Percentiles rank a stretch among this genome's conserved stretches.
phyloP scores from a whole-genome alignment of 257 asterid species.

The Eucommia ulmoides region DNA sequence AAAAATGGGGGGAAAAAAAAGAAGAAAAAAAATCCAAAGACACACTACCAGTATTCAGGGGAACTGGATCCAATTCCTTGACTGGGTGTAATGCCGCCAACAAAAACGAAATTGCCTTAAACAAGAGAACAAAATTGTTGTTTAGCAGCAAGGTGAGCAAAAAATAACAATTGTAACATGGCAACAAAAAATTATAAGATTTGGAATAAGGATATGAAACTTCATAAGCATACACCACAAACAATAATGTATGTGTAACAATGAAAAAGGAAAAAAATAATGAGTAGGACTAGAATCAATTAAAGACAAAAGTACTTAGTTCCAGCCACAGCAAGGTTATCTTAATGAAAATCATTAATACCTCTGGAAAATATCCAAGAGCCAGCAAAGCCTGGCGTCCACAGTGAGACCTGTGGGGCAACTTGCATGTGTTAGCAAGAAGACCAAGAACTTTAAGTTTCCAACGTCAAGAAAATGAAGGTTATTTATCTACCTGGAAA shows the following conservation, averaged over 20 bases:
- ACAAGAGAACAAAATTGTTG: slow-evolving; percentile 17
- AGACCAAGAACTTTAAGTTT: slow-evolving; percentile 2
- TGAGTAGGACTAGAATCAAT: no score
- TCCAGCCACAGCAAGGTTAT: neutral
- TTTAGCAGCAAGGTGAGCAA: neutral
- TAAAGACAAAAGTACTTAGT: neutral
- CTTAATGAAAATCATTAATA: slow-evolving; percentile 9
- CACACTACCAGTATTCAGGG: slow-evolving; percentile 46
- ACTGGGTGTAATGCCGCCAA: slow-evolving; percentile 65
- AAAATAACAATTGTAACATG: neutral
- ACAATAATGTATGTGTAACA: no score
- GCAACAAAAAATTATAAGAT: neutral
- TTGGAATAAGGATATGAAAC: neutral
- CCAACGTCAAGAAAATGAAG: slow-evolving; percentile 10
- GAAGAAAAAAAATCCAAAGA: no score
- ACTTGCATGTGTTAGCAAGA: slow-evolving; percentile 12
- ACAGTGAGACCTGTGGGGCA: slow-evolving; percentile 67
- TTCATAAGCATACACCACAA: no score
- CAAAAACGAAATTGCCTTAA: slow-evolving; percentile 79
- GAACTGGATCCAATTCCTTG: slow-evolving; percentile 62
- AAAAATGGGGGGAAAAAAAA: no score
- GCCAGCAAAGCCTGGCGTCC: slow-evolving; percentile 91
- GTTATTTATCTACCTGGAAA: slow-evolving; percentile 55
- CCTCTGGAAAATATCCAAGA: slow-evolving; percentile 91
- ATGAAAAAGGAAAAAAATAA: no score